Base-by-base conservation (phyloP, 1,284 basidiomycete genomes). In the Sanguinoderma infundibulare region DNA sequence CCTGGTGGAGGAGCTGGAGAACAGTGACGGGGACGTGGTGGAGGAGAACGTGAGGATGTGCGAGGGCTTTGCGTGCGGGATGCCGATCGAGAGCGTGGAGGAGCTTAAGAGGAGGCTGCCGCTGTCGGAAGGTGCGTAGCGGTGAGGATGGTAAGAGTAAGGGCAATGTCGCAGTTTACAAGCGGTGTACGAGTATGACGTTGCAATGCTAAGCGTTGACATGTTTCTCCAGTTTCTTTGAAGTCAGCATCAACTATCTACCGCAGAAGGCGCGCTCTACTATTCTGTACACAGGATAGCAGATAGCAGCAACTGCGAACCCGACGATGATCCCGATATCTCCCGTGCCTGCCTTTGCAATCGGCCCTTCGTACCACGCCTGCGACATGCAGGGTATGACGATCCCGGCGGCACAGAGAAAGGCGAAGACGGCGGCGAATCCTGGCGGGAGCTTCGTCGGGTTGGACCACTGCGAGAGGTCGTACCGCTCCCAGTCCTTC, bases 341-440 rank as follows among this genome's bases (percentile, higher is more conserved):
- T 0, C 87, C 87, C 6, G 84, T 82, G 1, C 84, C 79, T 10
- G 60, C 61, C 32, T 53, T 64, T 38, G 83, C 81, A 34, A 84
- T 77, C 0, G 82, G 80, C 1, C 82, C 81, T 59, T 71, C 75
- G 66, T 83, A 88, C 84, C 84, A 88, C 22, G 76, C 82, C 61
- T 88, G 86, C 44, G 81, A 79, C 84, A 87, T 87, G 63, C 80
- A 85, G 17, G 82, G 84, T 8, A 87, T 74, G 47, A 87, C 78
- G 46, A 86, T 75, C 0, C 82, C 84, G 63, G 81, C 81, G 0
- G 80, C 78, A 17, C 77, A 78, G 0, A 74, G 40, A 63, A 86
- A 85, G 0, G 85, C 78, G 3, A 81, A 20, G 1, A 83, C 66
- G 0, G 84, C 86, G 1, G 87, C 82, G 6, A 79, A 26, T 1